Evolutionary conservation across 495 filamentous ascomycete genomes (phyloP).

Genomic region (Rhizodiscina lignyota): DNA sequence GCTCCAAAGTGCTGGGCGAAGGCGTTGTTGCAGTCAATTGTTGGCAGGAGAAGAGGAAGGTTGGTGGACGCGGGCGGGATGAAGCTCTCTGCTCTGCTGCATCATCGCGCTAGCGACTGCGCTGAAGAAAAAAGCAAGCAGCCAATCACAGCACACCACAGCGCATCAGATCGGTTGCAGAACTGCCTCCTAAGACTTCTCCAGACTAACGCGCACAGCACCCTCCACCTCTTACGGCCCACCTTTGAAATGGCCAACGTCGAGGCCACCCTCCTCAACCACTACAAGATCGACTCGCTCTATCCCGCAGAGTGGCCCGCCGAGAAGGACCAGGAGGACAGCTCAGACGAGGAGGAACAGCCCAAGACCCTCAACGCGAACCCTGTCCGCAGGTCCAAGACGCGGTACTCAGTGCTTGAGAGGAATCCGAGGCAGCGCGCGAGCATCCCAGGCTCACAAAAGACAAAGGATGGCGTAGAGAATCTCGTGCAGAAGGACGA

Average conservation of each 20-base stretch:
- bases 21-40: too few relatives aligned
- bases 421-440: constrained; percentile 47
- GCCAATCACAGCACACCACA: too few relatives aligned
- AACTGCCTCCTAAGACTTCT: too few relatives aligned
- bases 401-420: constrained; percentile 71
- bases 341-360: constrained; percentile 43
- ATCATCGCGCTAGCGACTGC: too few relatives aligned
- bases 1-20: too few relatives aligned
- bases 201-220: too few relatives aligned
- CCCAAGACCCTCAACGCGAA: constrained; percentile 15
- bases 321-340: constrained; percentile 58
- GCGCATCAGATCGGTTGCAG: too few relatives aligned
- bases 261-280: constrained; percentile 62
- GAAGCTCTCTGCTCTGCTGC: too few relatives aligned
- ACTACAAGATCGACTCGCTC: constrained; percentile 71
- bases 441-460: constrained; percentile 54
- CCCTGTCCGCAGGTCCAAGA: constrained; percentile 42
- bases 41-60: neutral
- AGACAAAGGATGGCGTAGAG: constrained; percentile 46
- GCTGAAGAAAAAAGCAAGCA: too few relatives aligned
- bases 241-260: neutral
- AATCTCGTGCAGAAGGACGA: constrained; percentile 78
- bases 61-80: too few relatives aligned
- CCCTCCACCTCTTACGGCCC: too few relatives aligned
- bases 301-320: constrained; percentile 78